A percentile compares a stretch with the other conserved stretches of the same genome.
phyloP scores from a whole-genome alignment of 1,284 basidiomycete species.

The Cystobasidiaceae sp. region DNA sequence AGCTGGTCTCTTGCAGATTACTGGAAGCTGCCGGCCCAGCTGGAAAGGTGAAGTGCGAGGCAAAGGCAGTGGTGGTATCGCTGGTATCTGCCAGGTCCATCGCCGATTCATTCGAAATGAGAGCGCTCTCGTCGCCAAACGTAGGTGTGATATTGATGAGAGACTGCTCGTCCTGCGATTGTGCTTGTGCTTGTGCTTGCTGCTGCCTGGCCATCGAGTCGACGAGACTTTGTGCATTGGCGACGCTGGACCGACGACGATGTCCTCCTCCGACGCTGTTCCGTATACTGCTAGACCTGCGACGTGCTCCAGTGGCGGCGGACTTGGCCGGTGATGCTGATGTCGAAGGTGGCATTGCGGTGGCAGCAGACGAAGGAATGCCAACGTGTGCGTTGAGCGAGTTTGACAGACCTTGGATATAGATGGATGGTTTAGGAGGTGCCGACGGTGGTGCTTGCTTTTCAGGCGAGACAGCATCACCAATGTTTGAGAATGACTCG shows the following conservation, averaged over 20 bases:
- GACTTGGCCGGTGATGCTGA: constrained; percentile 4
- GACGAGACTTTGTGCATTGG: constrained; percentile 14
- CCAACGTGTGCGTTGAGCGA: not conserved
- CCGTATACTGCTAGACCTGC: constrained; percentile 2
- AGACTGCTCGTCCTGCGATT: not conserved
- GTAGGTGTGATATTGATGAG: not conserved
- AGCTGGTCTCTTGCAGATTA: not conserved
- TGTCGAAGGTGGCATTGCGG: not conserved
- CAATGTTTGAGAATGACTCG: not conserved
- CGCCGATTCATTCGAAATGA: constrained; percentile 11
- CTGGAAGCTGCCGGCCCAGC: not conserved
- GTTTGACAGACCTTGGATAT: constrained; percentile 1
- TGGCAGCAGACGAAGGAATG: not conserved
- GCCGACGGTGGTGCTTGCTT: not conserved
- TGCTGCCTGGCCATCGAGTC: not conserved
- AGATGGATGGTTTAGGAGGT: not conserved
- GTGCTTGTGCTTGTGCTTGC: not conserved
- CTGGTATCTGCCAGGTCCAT: constrained; percentile 24
- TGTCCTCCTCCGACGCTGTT: not conserved
- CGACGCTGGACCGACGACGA: constrained; percentile 23
- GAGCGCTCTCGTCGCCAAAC: constrained; percentile 3
- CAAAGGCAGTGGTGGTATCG: constrained; percentile 17
- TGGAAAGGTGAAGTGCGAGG: constrained; percentile 13
- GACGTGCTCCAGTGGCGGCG: not conserved
- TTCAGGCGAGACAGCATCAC: not conserved